These are phyloP conservation scores for Penicillium desertorum DNA, from an alignment of 495 filamentous ascomycete species.

Conservation along the genomic window DNA sequence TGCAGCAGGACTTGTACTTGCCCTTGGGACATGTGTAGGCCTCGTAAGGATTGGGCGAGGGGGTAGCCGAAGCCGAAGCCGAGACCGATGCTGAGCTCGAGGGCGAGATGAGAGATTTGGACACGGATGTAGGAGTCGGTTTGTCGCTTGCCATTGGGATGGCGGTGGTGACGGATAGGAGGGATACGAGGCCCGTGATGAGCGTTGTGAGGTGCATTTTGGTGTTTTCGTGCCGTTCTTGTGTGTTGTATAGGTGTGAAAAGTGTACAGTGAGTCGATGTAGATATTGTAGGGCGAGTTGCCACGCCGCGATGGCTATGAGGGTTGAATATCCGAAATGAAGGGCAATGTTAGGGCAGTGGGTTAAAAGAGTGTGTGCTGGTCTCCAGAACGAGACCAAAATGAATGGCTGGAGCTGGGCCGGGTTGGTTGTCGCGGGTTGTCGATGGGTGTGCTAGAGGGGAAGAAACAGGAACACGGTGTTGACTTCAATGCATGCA, in stretches of 20 bases:
- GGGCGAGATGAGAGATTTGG: not conserved
- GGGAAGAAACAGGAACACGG: not conserved
- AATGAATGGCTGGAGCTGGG: slow-evolving; percentile 29
- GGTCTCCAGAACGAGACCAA: slow-evolving; percentile 1
- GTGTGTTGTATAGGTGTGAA: not conserved
- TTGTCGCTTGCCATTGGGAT: slow-evolving; percentile 12
- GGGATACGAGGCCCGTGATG: slow-evolving; percentile 11
- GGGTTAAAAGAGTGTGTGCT: slow-evolving; percentile 7
- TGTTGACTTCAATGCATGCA: not conserved
- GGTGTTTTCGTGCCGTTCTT: slow-evolving; percentile 1
- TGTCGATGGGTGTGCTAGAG: slow-evolving; percentile 15
- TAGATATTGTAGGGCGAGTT: not conserved
- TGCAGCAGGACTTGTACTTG: slow-evolving; percentile 36
- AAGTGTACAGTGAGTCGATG: not conserved
- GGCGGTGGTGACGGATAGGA: slow-evolving; percentile 16
- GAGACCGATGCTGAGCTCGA: slow-evolving; percentile 5
- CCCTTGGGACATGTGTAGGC: slow-evolving; percentile 24
- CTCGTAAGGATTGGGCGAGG: slow-evolving; percentile 14
- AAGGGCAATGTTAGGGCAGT: not conserved
- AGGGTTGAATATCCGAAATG: not conserved
- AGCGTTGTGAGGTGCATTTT: slow-evolving; percentile 19
- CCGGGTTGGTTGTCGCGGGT: slow-evolving; percentile 10
- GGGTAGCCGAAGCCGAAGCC: not conserved
- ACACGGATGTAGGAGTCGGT: slow-evolving; percentile 10
- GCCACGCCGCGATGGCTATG: not conserved